These are phyloP conservation scores for Phlebiopsis flavidoalba DNA, from an alignment of 768 basidiomycete genomes.

Conservation along the genomic window DNA sequence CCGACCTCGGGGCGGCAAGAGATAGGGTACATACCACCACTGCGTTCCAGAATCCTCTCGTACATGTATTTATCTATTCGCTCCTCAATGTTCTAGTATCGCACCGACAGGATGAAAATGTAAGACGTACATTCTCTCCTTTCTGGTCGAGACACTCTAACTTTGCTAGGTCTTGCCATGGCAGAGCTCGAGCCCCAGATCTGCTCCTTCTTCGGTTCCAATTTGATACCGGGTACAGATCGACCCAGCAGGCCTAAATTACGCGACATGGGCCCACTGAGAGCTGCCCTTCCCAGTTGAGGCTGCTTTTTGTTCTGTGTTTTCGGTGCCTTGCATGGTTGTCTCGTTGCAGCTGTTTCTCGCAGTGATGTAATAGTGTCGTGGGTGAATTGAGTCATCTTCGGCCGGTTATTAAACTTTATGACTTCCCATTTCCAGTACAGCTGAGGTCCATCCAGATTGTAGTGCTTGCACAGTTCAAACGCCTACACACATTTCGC, in stretches of 20 bases:
- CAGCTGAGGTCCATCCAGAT: conserved; percentile 45
- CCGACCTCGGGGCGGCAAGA: not conserved
- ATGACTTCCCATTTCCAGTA: conserved; percentile 69
- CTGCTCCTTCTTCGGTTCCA: not conserved
- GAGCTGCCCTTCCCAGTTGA: conserved; percentile 9
- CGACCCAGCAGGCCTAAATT: conserved; percentile 15
- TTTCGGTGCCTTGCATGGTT: conserved; percentile 24
- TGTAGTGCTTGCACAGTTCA: conserved; percentile 59
- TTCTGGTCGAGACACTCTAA: not conserved
- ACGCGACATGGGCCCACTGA: conserved; percentile 15
- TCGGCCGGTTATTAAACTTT: conserved; percentile 21
- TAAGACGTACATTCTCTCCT: not conserved
- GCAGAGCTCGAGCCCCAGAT: not conserved
- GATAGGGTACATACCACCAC: conserved; percentile 20
- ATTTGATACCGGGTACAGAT: not conserved
- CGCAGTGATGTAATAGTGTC: conserved; percentile 7
- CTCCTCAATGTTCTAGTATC: too few species aligned
- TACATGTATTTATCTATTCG: conserved; percentile 93
- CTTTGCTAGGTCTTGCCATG: not conserved
- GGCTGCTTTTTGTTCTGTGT: conserved; percentile 14
- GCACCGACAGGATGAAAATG: too few species aligned
- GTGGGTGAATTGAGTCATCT: conserved; percentile 10
- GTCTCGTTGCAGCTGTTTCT: conserved; percentile 40
- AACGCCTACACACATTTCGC: conserved; percentile 38
- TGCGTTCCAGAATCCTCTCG: conserved; percentile 80